phyloP scores from a whole-genome alignment of 345 rosid genomes.

The Pugionium cornutum region DNA sequence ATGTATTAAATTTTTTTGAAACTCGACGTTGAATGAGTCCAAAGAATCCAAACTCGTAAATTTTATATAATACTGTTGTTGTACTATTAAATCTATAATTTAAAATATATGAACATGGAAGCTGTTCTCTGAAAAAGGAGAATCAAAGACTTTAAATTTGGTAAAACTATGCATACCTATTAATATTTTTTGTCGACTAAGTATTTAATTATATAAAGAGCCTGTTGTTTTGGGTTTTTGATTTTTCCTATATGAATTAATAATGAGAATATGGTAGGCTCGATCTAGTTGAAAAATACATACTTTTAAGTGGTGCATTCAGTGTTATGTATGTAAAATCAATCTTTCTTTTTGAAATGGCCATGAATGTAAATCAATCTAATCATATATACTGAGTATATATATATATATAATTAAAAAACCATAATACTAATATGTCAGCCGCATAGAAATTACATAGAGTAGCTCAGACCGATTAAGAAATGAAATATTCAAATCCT shows the following conservation, averaged over 20 bases:
- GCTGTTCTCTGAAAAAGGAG: conserved; percentile 29
- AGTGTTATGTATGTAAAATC: neutral
- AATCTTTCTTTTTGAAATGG: neutral
- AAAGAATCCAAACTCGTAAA: conserved; percentile 16
- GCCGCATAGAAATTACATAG: too few species aligned
- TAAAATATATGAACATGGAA: conserved; percentile 15
- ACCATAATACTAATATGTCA: too few species aligned
- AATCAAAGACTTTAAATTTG: conserved; percentile 28
- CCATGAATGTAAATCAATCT: neutral
- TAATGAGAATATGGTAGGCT: neutral
- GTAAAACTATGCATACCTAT: conserved; percentile 29
- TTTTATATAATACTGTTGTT: neutral
- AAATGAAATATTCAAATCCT: too few species aligned
- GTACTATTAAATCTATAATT: neutral
- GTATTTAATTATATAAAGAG: neutral
- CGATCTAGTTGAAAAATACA: neutral
- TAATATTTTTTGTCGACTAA: neutral
- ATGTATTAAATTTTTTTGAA: neutral
- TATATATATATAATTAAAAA: too few species aligned
- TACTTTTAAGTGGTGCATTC: conserved; percentile 9
- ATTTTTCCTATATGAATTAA: neutral
- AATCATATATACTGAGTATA: neutral
- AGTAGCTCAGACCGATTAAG: too few species aligned
- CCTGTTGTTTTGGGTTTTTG: conserved; percentile 10
- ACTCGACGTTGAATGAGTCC: conserved; percentile 23